Conservation (phyloP, 176 grass and related monocot species). For the Puccinellia tenuiflora region DNA sequence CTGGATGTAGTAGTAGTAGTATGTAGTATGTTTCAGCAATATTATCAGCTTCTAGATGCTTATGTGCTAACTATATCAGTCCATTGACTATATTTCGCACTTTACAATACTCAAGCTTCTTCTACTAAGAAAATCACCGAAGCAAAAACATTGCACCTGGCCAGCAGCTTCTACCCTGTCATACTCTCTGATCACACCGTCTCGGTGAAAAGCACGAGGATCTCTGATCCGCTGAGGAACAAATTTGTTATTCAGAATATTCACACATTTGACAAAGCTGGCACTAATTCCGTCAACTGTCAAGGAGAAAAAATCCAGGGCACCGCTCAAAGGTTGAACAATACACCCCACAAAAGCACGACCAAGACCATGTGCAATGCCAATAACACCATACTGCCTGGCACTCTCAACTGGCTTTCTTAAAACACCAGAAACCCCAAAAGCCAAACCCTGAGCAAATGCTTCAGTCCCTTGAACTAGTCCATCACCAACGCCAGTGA, state of each 20-base stretch:
- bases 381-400: conserved; percentile 77
- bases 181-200: conserved; percentile 85
- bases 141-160: conserved; percentile 47
- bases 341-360: conserved; percentile 89
- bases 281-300: conserved; percentile 89
- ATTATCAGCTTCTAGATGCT: not conserved
- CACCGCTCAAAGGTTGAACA: conserved; percentile 93
- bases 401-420: conserved; percentile 92
- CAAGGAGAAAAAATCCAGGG: conserved; percentile 82
- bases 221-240: conserved; percentile 61
- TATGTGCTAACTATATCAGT: conserved; percentile 6
- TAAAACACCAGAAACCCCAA: conserved; percentile 94
- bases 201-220: conserved; percentile 71
- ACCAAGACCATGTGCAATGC: conserved; percentile 87
- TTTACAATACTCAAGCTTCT: conserved; percentile 11
- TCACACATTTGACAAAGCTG: conserved; percentile 79
- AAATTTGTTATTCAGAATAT: conserved; percentile 86
- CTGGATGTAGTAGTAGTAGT: not conserved
- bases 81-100: not conserved
- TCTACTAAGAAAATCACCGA: conserved; percentile 4
- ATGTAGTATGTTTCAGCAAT: conserved; percentile 2
- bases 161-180: conserved; percentile 63
- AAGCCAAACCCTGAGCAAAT: conserved; percentile 94
- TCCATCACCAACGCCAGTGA: conserved; percentile 89
- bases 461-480: conserved; percentile 92